Conservation (phyloP, 2,329 filamentous ascomycete genomes). For the Dactylonectria macrodidyma region DNA sequence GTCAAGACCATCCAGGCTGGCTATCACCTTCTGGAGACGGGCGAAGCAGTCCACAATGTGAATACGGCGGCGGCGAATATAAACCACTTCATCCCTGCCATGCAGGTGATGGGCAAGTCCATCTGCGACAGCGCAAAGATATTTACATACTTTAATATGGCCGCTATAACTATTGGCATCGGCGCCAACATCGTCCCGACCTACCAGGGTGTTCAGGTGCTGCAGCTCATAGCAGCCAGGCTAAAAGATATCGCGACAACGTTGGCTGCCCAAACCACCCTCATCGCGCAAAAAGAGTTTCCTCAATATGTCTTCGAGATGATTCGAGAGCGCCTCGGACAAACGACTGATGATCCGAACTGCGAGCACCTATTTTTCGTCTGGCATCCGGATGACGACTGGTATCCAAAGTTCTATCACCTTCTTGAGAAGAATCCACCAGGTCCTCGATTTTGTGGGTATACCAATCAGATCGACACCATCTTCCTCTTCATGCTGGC, state of each 20-base stretch:
- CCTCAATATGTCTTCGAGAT: conserved; percentile 55
- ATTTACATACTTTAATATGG: conserved; percentile 50
- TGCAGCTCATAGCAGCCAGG: conserved; percentile 54
- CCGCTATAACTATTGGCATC: conserved; percentile 50
- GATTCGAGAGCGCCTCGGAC: conserved; percentile 53
- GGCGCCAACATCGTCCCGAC: conserved; percentile 54
- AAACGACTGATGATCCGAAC: conserved; percentile 49
- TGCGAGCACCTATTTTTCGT: conserved; percentile 58
- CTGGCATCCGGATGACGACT: conserved; percentile 59
- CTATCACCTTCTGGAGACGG: conserved; percentile 44
- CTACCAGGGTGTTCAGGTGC: conserved; percentile 54
- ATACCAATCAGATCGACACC: conserved; percentile 58
- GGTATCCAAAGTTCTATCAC: conserved; percentile 58
- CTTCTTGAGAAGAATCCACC: conserved; percentile 53
- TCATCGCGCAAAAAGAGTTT: conserved; percentile 55
- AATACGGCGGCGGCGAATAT: conserved; percentile 16
- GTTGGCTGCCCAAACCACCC: conserved; percentile 54
- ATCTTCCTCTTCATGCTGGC: conserved; percentile 58
- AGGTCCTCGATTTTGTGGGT: conserved; percentile 55
- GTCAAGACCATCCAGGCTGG: conserved; percentile 46
- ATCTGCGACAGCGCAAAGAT: conserved; percentile 52
- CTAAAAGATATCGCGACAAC: conserved; percentile 53
- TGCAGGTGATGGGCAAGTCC: conserved; percentile 54
- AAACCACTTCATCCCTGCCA: conserved; percentile 48
- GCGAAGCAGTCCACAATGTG: conserved; percentile 44